Conservation (phyloP, 176 grass and related monocot genomes). For the Avena eriantha region DNA sequence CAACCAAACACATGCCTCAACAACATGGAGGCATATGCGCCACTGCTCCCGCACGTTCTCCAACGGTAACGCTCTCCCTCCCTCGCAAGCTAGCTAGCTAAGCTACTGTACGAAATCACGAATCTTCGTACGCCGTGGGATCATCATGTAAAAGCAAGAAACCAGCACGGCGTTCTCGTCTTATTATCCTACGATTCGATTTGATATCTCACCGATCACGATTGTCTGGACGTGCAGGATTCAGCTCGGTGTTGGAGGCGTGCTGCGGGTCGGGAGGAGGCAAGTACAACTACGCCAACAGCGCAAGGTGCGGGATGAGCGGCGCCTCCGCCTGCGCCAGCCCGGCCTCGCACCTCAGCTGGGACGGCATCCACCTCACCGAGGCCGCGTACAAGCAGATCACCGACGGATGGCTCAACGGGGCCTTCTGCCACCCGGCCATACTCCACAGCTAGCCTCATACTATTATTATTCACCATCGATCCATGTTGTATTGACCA, state of each 20-base stretch:
- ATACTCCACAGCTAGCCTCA: slow-evolving; percentile 44
- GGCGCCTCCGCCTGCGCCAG: slow-evolving; percentile 58
- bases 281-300: slow-evolving; percentile 70
- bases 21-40: background rate
- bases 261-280: slow-evolving; percentile 63
- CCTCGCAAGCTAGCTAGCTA: too few relatives aligned
- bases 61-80: background rate
- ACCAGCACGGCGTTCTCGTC: background rate
- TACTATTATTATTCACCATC: too few relatives aligned
- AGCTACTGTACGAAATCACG: background rate
- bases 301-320: slow-evolving; percentile 51
- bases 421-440: slow-evolving; percentile 54
- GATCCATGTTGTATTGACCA: background rate
- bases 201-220: background rate
- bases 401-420: slow-evolving; percentile 71
- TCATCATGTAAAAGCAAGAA: background rate
- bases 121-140: background rate
- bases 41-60: slow-evolving; percentile 29
- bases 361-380: slow-evolving; percentile 86
- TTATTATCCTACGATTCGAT: background rate
- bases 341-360: slow-evolving; percentile 66
- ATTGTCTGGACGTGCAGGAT: slow-evolving; percentile 16
- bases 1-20: slow-evolving; percentile 28
- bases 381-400: slow-evolving; percentile 63
- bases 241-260: slow-evolving; percentile 56